Evolutionary conservation across 345 rosid genomes (phyloP), one percentile per base, ranked within the genome.

Genomic region (Arabidopsis arenosa): DNA sequence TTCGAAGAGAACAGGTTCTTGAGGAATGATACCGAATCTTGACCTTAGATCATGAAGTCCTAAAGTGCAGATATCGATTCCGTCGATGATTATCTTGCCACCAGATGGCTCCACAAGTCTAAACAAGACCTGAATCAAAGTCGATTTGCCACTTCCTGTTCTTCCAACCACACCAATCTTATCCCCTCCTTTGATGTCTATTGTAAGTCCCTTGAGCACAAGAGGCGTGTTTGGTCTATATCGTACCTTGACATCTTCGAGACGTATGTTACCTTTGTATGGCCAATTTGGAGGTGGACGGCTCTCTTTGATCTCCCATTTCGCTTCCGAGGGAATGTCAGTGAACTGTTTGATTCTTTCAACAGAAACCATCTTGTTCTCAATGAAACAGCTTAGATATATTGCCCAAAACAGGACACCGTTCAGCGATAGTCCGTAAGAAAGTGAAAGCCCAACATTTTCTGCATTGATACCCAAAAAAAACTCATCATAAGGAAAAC

Each of bases 101-200:
- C 80, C 91, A 5, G 93, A 79, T 8, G 97, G 97, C 66, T 95
- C 99, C 59, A 95, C 96, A 71, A 95, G 86, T 78, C 97, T 85
- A 37, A 95, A 95, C 78, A 92, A 84, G 63, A 90, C 99, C 67
- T 95, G 97, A 75, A 95, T 82, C 76, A 95, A 75, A 60, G 97
- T 95, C 9, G 99, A 92, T 78, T 95, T 95, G 63, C 99, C 99
- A 47, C 99, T 88, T 70, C 99, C 99, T 2, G 99, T 95, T 55
- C 99, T 91, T 23, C 99, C 97, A 36, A 95, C 99, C 21, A 92
- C 84, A 59, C 97, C 97, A 28, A 94, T 77, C 82, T 94, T 94
- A 73, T 94, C 97, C 28, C 97, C 98, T 14, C 97, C 97, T 4
- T 73, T 68, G 76, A 94, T 90, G 84, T 87, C 86, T 60, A 94